Evolutionary conservation across 139 green algal species (phyloP).

Genomic region (Chlamydomonas sp.): DNA sequence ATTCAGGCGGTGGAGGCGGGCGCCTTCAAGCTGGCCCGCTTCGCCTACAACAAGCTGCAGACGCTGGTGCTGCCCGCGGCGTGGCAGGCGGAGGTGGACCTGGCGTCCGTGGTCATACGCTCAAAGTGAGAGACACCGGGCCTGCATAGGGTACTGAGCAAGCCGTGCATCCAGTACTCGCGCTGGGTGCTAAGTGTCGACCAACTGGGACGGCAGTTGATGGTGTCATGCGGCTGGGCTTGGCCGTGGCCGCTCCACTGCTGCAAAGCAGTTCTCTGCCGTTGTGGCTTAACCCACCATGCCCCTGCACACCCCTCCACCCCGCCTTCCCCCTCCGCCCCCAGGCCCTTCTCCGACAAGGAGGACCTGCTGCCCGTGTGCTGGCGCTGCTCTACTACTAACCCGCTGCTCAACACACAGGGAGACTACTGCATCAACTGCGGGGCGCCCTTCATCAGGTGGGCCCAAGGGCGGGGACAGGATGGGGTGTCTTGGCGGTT

Average conservation of each 20-base stretch:
- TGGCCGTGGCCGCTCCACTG: not conserved
- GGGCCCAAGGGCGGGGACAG: not conserved
- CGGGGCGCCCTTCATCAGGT: slow-evolving; percentile 69
- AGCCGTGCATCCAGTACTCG: too few relatives aligned
- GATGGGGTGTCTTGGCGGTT: too few relatives aligned
- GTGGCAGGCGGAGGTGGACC: slow-evolving; percentile 68
- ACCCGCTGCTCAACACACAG: slow-evolving; percentile 74
- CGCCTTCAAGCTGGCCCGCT: slow-evolving; percentile 84
- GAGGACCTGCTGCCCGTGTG: slow-evolving; percentile 83
- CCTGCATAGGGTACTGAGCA: too few relatives aligned
- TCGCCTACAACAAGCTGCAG: slow-evolving; percentile 81
- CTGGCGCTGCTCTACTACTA: slow-evolving; percentile 78
- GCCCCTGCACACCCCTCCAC: slow-evolving; percentile 12
- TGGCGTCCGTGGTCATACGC: slow-evolving; percentile 61
- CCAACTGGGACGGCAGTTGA: too few relatives aligned
- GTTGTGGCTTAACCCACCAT: not conserved
- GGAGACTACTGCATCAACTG: slow-evolving; percentile 83
- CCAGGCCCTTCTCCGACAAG: slow-evolving; percentile 69
- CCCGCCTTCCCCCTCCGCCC: not conserved
- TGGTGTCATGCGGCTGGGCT: not conserved
- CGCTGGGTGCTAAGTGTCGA: too few relatives aligned
- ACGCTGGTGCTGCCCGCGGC: slow-evolving; percentile 64
- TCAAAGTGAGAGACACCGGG: slow-evolving; percentile 19
- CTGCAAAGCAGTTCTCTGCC: not conserved
- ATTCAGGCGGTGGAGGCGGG: slow-evolving; percentile 54